A percentile compares a stretch with the other conserved stretches of the same genome.
These are phyloP conservation scores for Sambucus nigra DNA, from an alignment of 129 eudicot species.

Conservation along the genomic window DNA sequence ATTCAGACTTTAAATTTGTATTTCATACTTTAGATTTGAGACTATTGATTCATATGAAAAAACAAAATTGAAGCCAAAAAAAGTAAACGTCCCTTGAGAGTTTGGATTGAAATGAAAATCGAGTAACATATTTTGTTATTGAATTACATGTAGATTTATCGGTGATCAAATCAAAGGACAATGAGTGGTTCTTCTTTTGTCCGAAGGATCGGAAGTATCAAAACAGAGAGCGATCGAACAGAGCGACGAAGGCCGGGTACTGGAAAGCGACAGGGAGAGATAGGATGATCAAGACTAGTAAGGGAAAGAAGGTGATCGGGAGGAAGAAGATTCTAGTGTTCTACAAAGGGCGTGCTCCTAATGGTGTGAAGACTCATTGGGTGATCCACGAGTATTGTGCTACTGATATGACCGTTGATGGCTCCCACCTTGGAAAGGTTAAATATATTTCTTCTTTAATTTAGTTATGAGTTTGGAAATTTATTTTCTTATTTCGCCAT, in stretches of 20 bases:
- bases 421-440: conserved; percentile 92
- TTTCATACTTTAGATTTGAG: too few relatives aligned
- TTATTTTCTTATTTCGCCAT: too few relatives aligned
- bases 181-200: conserved; percentile 87
- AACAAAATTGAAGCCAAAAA: too few relatives aligned
- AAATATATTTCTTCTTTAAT: too few relatives aligned
- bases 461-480: too few relatives aligned
- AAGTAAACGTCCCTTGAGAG: too few relatives aligned
- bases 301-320: conserved; percentile 47
- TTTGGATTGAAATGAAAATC: not conserved
- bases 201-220: conserved; percentile 87
- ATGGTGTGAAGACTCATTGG: conserved; percentile 74
- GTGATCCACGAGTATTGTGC: conserved; percentile 81
- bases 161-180: conserved; percentile 47
- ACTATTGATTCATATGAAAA: too few relatives aligned
- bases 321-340: conserved; percentile 80
- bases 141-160: conserved; percentile 60
- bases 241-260: conserved; percentile 71
- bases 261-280: conserved; percentile 96
- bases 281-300: conserved; percentile 42
- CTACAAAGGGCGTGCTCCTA: conserved; percentile 77
- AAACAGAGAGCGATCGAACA: conserved; percentile 62
- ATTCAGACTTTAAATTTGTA: too few relatives aligned
- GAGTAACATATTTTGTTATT: not conserved
- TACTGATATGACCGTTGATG: conserved; percentile 59